Evolutionary conservation across 2,329 filamentous ascomycete genomes (phyloP), one percentile per base, ranked within the genome.

Genomic region (Alternaria sp.): DNA sequence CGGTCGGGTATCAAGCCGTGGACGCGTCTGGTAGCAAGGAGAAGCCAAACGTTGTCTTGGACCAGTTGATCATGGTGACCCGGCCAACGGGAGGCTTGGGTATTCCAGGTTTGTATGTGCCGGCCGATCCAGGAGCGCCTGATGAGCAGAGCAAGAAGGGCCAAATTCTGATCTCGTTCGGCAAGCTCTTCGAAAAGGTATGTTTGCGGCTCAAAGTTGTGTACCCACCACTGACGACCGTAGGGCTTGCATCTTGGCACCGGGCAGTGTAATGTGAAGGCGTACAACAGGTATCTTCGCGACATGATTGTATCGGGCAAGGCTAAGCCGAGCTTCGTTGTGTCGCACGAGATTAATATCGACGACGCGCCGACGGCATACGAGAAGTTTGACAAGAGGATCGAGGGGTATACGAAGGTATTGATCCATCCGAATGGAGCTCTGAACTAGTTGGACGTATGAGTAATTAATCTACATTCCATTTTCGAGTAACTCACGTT

Each of bases 121-220:
- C 87, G 15, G 81, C 81, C 51, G 87, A 91, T 64, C 89, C 89
- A 14, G 88, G 89, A 50, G 89, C 88, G 30, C 85, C 87, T 2
- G 88, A 91, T 64, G 83, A 83, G 57, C 85, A 87, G 46, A 82
- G 84, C 18, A 86, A 84, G n/a, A 88, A 89, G 70, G 89, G 89
- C 0, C 87, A 89, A 82, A 87, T 91, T 58, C 81, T 87, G 64
- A 81, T 90, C 26, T 88, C 85, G 58, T 91, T 91, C 69, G 88
- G 89, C 60, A 91, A 91, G 75, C 80, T 91, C 0, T 91, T 91
- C 69, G 88, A 91, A 69, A 91, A 91, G 83, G 87, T 85, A 75
- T 54, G 70, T 56, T 43, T 30, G 12, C 41, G 18, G 33, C 14
- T 15, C 30, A 18, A 20, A 15, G 2, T 18, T 26, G 28, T 15